Evolutionary conservation across 2,329 filamentous ascomycete genomes (phyloP), one percentile per base, ranked within the genome.

Genomic region (Neophaeococcomyces mojaviensis): DNA sequence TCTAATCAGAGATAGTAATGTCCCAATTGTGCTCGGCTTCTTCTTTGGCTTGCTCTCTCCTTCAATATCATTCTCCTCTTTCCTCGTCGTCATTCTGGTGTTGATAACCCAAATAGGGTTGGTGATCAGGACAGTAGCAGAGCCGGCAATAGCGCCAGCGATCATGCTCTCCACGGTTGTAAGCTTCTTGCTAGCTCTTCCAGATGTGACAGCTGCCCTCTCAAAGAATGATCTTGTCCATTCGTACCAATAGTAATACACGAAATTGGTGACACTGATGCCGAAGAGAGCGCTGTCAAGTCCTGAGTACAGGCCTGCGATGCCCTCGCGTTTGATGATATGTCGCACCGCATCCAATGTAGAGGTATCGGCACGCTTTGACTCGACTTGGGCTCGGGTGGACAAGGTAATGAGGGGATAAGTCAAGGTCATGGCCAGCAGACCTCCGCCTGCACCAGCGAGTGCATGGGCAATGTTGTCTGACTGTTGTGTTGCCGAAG

Each of bases 221-320:
- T 72, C 88, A 70, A 97, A 96, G 63, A 84, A 84, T 41, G 84
- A 77, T 49, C 89, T 82, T 52, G 88, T 92, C 86, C 88, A 98
- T 72, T 98, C 92, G 69, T 97, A 98, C 90, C 79, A 98, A 76
- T 97, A 98, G 72, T 98, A 98, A 76, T 98, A 98, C 39, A 98
- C 90, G 64, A 98, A 98, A 74, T 98, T 98, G 59, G 92, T 98
- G 58, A 98, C 83, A 67, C 86, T 92, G 72, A 98, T 97, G 65
- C 92, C 92, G 67, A 98, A 96, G 37, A 98, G 76, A 42, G 92
- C 92, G 52, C 86, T 94, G 66, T 94, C 88, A 49, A 98, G 79
- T 34, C 92, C 92, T 5, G 92, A 82, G 65, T 97, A 98, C 30
- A 98, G 80, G 26, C 92, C 92, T 2, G 79, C 72, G 47, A 96